Evolutionary conservation across 345 rosid species (phyloP).

Genomic region (Conringia planisiliqua): DNA sequence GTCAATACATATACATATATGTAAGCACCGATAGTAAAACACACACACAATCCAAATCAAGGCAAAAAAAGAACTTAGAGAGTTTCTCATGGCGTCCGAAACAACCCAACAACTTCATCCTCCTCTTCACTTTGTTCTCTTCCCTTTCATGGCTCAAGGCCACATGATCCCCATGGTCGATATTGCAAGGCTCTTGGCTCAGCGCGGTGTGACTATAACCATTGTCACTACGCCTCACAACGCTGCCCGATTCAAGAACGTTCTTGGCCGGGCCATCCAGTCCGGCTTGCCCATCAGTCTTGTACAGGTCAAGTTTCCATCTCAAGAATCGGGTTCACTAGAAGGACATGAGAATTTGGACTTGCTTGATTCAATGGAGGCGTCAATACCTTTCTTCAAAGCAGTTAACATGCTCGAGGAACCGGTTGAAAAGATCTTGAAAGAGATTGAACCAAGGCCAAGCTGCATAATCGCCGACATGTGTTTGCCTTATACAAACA

Average conservation of each 20-base stretch:
- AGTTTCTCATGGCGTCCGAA: constrained; percentile 21
- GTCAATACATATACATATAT: not conserved
- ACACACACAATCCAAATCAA: not conserved
- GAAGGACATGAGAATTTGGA: constrained; percentile 38
- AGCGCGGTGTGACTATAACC: constrained; percentile 36
- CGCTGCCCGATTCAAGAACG: constrained; percentile 29
- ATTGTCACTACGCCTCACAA: constrained; percentile 47
- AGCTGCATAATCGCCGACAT: constrained; percentile 54
- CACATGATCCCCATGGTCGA: constrained; percentile 47
- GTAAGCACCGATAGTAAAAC: not conserved
- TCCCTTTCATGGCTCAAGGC: constrained; percentile 47
- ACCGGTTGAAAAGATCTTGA: constrained; percentile 35
- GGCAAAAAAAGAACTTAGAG: not conserved
- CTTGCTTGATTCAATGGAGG: constrained; percentile 10
- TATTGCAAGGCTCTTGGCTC: constrained; percentile 45
- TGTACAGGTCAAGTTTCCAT: constrained; percentile 25
- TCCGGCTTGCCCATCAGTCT: constrained; percentile 33
- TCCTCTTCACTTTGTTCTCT: constrained; percentile 47
- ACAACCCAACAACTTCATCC: not conserved
- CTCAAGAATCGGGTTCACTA: constrained; percentile 12
- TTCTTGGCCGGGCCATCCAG: constrained; percentile 25
- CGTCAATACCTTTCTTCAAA: constrained; percentile 8
- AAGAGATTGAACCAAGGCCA: constrained; percentile 38
- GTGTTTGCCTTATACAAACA: constrained; percentile 40
- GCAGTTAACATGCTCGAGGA: constrained; percentile 8